phyloP scores from a whole-genome alignment of 768 basidiomycete species.

The Leccinellum rugosiceps region DNA sequence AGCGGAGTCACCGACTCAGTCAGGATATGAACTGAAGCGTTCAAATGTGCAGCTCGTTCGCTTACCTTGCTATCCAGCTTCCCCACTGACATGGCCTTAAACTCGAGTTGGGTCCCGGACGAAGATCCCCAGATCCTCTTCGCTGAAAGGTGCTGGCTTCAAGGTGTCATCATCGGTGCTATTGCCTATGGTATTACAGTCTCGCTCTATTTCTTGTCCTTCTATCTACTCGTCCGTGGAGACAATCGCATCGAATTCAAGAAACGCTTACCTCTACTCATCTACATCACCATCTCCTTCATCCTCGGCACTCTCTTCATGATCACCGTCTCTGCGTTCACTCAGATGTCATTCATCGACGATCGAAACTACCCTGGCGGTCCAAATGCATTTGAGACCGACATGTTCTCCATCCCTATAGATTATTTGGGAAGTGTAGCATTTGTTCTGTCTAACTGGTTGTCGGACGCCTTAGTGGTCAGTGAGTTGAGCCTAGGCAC shows the following conservation, averaged over 20 bases:
- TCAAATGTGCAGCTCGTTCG: neutral
- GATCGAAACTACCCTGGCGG: neutral
- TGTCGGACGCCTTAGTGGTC: neutral
- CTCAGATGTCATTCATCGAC: neutral
- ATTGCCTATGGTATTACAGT: neutral
- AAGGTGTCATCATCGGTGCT: neutral
- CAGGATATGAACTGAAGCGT: no score
- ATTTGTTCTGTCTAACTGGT: neutral
- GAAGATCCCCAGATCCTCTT: neutral
- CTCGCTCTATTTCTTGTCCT: neutral
- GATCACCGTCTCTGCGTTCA: neutral
- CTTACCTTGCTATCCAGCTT: neutral
- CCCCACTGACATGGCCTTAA: neutral
- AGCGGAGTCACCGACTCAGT: no score
- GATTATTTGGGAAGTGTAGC: neutral
- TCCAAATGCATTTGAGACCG: neutral
- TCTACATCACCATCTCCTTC: neutral
- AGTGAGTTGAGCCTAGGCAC: neutral
- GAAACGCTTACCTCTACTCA: neutral
- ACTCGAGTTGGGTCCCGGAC: neutral
- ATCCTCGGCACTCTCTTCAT: neutral
- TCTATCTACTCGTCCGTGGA: neutral
- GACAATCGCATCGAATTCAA: neutral
- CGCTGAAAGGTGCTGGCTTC: neutral
- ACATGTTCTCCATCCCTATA: neutral